These are phyloP conservation scores for Nothophaeocryptopus gaeumannii DNA, from an alignment of 2,329 filamentous ascomycete genomes.

Conservation along the genomic window DNA sequence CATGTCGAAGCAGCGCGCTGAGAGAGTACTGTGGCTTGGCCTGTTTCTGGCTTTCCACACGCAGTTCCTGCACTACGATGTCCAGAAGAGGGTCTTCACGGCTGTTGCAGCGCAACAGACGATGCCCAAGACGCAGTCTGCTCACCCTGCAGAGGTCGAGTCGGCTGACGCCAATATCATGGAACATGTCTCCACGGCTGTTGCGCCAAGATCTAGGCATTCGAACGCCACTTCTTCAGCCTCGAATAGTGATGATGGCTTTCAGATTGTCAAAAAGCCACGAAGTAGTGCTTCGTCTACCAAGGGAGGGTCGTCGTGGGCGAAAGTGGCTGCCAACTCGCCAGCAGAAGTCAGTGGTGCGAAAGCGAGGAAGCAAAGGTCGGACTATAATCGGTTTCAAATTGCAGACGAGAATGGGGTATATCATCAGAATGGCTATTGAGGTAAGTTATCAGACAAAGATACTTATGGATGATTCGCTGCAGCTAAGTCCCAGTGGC, in stretches of 20 bases:
- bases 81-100: slow-evolving; percentile 20
- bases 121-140: background rate
- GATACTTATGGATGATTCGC: too few species aligned
- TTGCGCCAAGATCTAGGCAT: slow-evolving; percentile 3
- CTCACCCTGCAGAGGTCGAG: slow-evolving; percentile 13
- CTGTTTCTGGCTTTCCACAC: slow-evolving; percentile 29
- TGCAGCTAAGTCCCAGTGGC: too few species aligned
- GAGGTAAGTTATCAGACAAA: background rate
- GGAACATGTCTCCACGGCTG: slow-evolving; percentile 3
- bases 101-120: slow-evolving; percentile 1
- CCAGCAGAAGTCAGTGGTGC: background rate
- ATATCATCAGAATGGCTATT: background rate
- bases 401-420: slow-evolving; percentile 5
- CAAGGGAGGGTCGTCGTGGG: background rate
- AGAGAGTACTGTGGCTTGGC: slow-evolving; percentile 30
- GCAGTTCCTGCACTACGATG: slow-evolving; percentile 22
- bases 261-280: slow-evolving; percentile 18
- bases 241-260: slow-evolving; percentile 20
- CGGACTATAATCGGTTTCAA: slow-evolving; percentile 1
- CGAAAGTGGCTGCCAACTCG: background rate
- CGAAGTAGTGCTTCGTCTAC: background rate
- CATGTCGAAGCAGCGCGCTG: slow-evolving; percentile 17
- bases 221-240: slow-evolving; percentile 11
- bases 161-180: background rate
- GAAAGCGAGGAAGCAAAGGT: background rate